Conservation (phyloP, 768 basidiomycete species). For the Russula abietina region DNA sequence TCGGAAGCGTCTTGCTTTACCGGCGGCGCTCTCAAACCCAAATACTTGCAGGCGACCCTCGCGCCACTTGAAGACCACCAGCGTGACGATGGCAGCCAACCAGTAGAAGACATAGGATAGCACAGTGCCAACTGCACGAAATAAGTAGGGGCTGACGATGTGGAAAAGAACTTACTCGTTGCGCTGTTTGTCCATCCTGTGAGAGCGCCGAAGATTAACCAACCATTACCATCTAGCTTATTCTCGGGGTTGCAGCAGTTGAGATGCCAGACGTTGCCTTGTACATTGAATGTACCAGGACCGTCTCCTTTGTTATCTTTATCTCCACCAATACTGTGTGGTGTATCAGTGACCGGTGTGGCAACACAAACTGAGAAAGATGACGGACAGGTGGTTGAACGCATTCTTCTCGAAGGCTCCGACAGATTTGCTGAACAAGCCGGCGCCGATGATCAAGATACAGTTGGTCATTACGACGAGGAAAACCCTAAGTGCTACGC, state of each 20-base stretch:
- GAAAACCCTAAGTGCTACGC: constrained; percentile 75
- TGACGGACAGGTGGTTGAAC: constrained; percentile 48
- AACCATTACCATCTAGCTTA: constrained; percentile 48
- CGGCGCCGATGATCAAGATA: constrained; percentile 88
- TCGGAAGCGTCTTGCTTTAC: constrained; percentile 16
- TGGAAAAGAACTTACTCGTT: constrained; percentile 42
- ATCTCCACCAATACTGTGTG: constrained; percentile 54
- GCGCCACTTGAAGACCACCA: constrained; percentile 60
- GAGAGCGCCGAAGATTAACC: constrained; percentile 79
- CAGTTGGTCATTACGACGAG: constrained; percentile 88
- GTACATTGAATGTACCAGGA: constrained; percentile 77
- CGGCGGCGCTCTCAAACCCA: constrained; percentile 15
- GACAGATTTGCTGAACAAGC: constrained; percentile 78
- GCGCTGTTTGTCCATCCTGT: constrained; percentile 88
- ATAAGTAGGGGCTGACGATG: background rate
- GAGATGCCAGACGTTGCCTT: constrained; percentile 84
- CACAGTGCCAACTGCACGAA: constrained; percentile 56
- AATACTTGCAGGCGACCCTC: constrained; percentile 28
- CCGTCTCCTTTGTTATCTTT: constrained; percentile 70
- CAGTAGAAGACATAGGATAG: constrained; percentile 92
- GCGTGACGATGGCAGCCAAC: constrained; percentile 65
- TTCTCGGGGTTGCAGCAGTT: constrained; percentile 69
- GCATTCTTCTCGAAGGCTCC: constrained; percentile 64
- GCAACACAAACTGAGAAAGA: background rate
- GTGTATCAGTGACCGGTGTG: background rate